Base-by-base conservation (phyloP, 768 basidiomycete species). In the Suillus placidus region DNA sequence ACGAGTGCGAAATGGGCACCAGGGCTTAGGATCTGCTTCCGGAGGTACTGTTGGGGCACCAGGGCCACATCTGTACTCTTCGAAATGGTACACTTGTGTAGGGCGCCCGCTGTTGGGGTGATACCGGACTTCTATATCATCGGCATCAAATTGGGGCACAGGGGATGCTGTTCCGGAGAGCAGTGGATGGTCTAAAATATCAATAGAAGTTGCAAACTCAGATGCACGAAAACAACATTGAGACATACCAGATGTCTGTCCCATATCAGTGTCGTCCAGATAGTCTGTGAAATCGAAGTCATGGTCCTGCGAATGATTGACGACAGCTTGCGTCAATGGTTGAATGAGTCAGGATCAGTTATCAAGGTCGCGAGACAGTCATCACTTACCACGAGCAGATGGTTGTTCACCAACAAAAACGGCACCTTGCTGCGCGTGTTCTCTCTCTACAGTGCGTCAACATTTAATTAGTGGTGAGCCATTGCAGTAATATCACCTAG, bases 101-200 rank as follows among this genome's bases (percentile, higher is more conserved):
- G 38, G 52, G 34, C 34, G 6, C 16, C 63, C 62, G 32, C 65
- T 66, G 40, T 32, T 52, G 20, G 62, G 65, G 51, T 66, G 65
- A 38, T 51, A 66, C 64, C 51, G 32, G 1, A 40, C 20, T 64
- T 66, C 40, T 34, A 66, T 66, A 42, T 65, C 65, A 43, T 66
- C 64, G 12, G 63, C 34, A 7, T 55, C 35, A 10, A 6, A 8
- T 45, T 45, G 45, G 10, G 45, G 5, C 8, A n/a, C 45, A n/a
- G 45, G 13, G 3, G 20, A 45, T 45, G 45, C n/a, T 1, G 13
- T 45, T 45, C 18, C n/a, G 4, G 45, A 45, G 8, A 45, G 14
- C 10, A n/a, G 45, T 9, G 5, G n/a, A 45, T 5, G n/a, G n/a
- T 45, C 45, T 45, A 40, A 40, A 5, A 20, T 43, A 43, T 20